Conservation (phyloP, 2,329 filamentous ascomycete genomes). For the Akanthomyces muscarius region DNA sequence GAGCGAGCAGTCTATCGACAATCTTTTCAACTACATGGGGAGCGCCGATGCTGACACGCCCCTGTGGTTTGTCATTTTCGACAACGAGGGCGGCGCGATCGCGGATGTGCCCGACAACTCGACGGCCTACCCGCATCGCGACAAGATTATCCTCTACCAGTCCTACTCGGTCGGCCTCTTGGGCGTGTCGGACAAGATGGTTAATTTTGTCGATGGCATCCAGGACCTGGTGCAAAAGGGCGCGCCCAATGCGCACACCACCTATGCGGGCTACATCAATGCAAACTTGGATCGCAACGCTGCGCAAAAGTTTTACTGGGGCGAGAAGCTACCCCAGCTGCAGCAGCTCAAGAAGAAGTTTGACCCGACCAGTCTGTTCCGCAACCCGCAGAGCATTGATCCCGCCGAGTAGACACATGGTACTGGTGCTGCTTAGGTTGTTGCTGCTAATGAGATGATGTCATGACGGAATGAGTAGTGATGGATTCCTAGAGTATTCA, state of each 20-base stretch:
- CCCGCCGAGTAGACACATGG: conserved; percentile 20
- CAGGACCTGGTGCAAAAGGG: conserved; percentile 40
- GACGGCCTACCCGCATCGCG: conserved; percentile 60
- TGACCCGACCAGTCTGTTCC: conserved; percentile 53
- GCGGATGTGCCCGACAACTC: conserved; percentile 51
- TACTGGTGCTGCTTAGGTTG: no score
- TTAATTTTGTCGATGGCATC: conserved; percentile 49
- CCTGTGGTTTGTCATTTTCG: conserved; percentile 60
- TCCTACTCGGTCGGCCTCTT: conserved; percentile 53
- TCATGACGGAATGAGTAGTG: not conserved
- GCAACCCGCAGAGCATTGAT: conserved; percentile 55
- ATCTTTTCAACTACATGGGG: conserved; percentile 53
- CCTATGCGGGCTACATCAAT: conserved; percentile 63
- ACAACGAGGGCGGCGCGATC: conserved; percentile 57
- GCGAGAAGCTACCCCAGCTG: conserved; percentile 44
- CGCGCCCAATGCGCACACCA: conserved; percentile 39
- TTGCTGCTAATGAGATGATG: no score
- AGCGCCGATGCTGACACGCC: conserved; percentile 45
- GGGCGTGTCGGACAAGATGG: conserved; percentile 42
- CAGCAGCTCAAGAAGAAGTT: conserved; percentile 46
- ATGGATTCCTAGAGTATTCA: not conserved
- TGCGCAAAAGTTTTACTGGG: conserved; percentile 53
- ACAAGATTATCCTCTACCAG: conserved; percentile 61
- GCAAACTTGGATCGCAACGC: conserved; percentile 38
- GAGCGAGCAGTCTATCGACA: conserved; percentile 39